Percentiles rank a stretch among this genome's conserved stretches.
Conservation (phyloP, 2,329 filamentous ascomycete genomes). For the Ophioceras dolichostomum region DNA sequence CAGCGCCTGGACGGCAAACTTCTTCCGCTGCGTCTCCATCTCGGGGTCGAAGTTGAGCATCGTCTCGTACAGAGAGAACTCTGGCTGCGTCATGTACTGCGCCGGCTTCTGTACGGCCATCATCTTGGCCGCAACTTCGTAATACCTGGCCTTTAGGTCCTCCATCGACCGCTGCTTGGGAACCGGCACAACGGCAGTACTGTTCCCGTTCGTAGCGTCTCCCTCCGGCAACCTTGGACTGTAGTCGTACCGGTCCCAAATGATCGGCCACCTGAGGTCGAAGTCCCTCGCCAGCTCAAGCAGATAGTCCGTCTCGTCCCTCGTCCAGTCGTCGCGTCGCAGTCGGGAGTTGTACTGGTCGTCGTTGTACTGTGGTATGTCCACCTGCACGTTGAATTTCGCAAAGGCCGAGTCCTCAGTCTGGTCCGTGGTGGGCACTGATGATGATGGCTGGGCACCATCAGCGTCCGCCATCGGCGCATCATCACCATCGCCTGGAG, state of each 20-base stretch:
- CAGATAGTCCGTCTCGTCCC: conserved; percentile 88
- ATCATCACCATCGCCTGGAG: too few species aligned
- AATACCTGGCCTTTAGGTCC: conserved; percentile 85
- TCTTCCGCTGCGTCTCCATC: conserved; percentile 70
- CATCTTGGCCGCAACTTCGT: conserved; percentile 71
- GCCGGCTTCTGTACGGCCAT: conserved; percentile 70
- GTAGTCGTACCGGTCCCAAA: conserved; percentile 88
- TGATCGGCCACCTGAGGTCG: conserved; percentile 80
- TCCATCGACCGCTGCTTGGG: conserved; percentile 60
- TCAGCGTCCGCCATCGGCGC: conserved; percentile 20
- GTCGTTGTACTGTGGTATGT: conserved; percentile 71
- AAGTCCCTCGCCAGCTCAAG: conserved; percentile 63
- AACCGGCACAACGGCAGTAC: conserved; percentile 38
- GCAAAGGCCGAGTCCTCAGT: conserved; percentile 57
- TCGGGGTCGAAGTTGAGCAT: conserved; percentile 78
- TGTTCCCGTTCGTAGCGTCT: conserved; percentile 18
- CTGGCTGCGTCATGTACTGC: conserved; percentile 75
- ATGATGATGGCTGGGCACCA: conserved; percentile 8
- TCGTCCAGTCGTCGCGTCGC: conserved; percentile 68
- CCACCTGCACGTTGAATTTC: conserved; percentile 76
- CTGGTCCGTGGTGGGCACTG: conserved; percentile 7
- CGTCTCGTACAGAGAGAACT: conserved; percentile 72
- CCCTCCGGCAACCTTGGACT: conserved; percentile 28
- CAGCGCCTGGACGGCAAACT: conserved; percentile 69
- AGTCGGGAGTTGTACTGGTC: conserved; percentile 74